A percentile compares a stretch with the other conserved stretches of the same genome.
Evolutionary conservation across 306 rosid species (phyloP).

Genomic region (Citrullus mucosospermus): DNA sequence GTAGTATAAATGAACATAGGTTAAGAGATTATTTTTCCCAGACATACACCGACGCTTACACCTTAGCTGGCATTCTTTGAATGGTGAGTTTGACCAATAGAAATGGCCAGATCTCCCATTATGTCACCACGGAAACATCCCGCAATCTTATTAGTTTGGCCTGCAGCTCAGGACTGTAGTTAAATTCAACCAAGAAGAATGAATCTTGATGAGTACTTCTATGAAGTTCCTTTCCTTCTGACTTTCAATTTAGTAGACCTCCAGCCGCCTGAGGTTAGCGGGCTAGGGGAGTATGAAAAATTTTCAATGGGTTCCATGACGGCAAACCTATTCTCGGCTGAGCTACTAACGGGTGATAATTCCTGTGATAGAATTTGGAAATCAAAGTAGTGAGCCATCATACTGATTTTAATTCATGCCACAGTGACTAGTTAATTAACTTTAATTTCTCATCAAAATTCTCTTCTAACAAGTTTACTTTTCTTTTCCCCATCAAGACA

Average conservation of each 20-base stretch:
- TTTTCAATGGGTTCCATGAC: constrained; percentile 37
- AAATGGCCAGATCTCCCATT: not conserved
- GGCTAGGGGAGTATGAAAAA: constrained; percentile 27
- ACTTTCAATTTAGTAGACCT: constrained; percentile 64
- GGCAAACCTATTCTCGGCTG: constrained; percentile 17
- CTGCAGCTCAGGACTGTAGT: not conserved
- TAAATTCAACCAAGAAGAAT: constrained; percentile 4
- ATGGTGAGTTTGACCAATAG: not conserved
- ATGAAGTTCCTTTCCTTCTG: constrained; percentile 5
- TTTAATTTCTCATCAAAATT: not conserved
- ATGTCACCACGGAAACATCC: not conserved
- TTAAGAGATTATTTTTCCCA: not conserved
- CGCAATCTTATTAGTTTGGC: not conserved
- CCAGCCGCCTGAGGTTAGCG: constrained; percentile 34
- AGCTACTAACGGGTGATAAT: constrained; percentile 17
- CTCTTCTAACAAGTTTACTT: not conserved
- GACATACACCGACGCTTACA: not conserved
- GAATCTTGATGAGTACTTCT: not conserved
- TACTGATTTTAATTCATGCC: not conserved
- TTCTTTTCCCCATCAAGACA: not conserved
- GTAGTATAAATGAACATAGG: not conserved
- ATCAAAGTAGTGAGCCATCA: not conserved
- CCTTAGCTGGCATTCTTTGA: not conserved
- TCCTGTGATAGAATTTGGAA: constrained; percentile 22
- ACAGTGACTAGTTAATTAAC: not conserved